Conservation (phyloP, 1,284 basidiomycete genomes). For the Trichosporon faecale region DNA sequence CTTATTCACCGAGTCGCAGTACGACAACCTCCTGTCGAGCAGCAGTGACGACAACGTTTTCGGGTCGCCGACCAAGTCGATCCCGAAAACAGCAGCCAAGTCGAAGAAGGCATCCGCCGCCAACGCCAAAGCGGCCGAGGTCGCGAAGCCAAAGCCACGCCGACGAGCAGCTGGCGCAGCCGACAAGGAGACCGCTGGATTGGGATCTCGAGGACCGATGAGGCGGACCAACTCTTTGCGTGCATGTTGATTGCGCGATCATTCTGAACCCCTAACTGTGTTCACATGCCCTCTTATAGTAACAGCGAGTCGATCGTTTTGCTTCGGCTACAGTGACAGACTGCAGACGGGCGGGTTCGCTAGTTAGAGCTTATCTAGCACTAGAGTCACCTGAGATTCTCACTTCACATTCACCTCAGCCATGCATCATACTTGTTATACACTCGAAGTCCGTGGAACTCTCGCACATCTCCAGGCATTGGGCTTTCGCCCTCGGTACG, state of each 20-base stretch:
- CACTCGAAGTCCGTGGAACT: too few species aligned
- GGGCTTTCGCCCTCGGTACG: too few species aligned
- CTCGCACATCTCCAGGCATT: too few species aligned
- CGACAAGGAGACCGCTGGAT: neutral
- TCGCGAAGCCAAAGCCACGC: neutral
- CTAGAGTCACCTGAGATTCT: neutral
- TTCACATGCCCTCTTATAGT: too few species aligned
- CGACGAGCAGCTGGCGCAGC: neutral
- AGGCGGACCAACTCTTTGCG: conserved; percentile 2
- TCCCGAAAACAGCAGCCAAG: neutral
- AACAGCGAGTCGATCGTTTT: too few species aligned
- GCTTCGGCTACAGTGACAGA: too few species aligned
- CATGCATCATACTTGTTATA: neutral
- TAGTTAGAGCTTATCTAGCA: neutral
- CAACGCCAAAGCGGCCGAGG: neutral
- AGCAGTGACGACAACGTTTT: conserved; percentile 10
- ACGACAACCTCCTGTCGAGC: neutral
- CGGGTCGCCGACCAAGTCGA: neutral
- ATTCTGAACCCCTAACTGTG: too few species aligned
- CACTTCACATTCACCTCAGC: neutral
- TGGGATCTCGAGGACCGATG: neutral
- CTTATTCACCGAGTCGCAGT: conserved; percentile 26
- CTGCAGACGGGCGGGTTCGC: too few species aligned
- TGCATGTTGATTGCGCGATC: neutral
- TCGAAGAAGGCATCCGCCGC: conserved; percentile 4